These are phyloP conservation scores for Baudoinia panamericana DNA, from an alignment of 495 filamentous ascomycete species.

Conservation along the genomic window DNA sequence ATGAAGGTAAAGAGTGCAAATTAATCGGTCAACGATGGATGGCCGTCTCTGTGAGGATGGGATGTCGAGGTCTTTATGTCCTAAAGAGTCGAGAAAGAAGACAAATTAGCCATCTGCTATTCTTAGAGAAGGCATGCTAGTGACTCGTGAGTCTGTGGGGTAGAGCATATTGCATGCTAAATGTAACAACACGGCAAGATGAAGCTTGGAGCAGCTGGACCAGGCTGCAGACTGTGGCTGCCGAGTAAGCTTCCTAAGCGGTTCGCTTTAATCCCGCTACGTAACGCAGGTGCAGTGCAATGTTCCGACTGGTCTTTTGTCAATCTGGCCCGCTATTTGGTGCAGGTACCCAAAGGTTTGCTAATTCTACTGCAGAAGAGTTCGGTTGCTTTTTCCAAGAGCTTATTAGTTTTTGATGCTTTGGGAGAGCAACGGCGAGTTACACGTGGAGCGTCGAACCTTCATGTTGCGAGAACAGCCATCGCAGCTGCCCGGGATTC, in stretches of 20 bases:
- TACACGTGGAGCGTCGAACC: too few species aligned
- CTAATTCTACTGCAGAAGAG: too few species aligned
- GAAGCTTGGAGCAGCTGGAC: neutral
- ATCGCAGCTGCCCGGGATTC: too few species aligned
- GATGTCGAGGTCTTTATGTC: too few species aligned
- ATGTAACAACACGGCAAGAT: slow-evolving; percentile 1
- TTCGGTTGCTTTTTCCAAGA: too few species aligned
- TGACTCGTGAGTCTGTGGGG: slow-evolving; percentile 1
- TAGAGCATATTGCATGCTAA: slow-evolving; percentile 11
- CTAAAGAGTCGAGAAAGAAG: slow-evolving; percentile 21
- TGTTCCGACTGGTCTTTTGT: neutral
- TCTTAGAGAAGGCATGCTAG: slow-evolving; percentile 18
- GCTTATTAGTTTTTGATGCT: too few species aligned
- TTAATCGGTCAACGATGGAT: slow-evolving; percentile 26
- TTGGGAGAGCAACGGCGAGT: too few species aligned
- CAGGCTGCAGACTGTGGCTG: slow-evolving; percentile 9
- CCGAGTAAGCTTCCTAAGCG: slow-evolving; percentile 3
- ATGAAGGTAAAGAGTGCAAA: slow-evolving; percentile 28
- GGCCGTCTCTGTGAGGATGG: too few species aligned
- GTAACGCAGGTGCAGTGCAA: slow-evolving; percentile 7
- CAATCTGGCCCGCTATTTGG: neutral
- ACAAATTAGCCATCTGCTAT: slow-evolving; percentile 27
- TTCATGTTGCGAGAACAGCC: too few species aligned
- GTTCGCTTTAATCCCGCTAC: slow-evolving; percentile 1
- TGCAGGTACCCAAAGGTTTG: too few species aligned